Conservation (phyloP, 805 yeast species). For the Ogataea chonburiensis region DNA sequence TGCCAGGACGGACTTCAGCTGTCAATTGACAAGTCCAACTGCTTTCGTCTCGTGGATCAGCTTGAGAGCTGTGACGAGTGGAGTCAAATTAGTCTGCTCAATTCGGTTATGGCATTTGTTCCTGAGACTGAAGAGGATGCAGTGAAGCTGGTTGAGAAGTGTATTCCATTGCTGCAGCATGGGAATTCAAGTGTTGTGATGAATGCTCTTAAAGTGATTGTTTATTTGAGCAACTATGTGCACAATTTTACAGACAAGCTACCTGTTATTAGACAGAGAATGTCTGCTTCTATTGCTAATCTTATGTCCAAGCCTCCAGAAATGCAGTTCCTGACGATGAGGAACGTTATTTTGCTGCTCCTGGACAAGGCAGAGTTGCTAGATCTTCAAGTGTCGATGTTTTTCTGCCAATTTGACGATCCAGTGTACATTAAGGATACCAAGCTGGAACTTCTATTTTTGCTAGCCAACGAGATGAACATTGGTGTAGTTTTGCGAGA, state of each 20-base stretch:
- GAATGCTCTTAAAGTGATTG: constrained; percentile 68
- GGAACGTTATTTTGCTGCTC: constrained; percentile 76
- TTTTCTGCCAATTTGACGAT: constrained; percentile 81
- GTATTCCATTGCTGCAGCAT: constrained; percentile 73
- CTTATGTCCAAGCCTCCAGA: constrained; percentile 76
- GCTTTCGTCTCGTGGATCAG: constrained; percentile 40
- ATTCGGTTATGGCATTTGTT: constrained; percentile 62
- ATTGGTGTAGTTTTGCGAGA: constrained; percentile 65
- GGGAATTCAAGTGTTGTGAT: constrained; percentile 78
- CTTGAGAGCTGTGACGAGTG: constrained; percentile 58
- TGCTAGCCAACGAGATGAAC: constrained; percentile 67
- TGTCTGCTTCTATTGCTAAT: constrained; percentile 68
- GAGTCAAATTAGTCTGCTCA: constrained; percentile 68
- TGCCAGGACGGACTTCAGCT: constrained; percentile 48
- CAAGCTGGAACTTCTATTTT: constrained; percentile 80
- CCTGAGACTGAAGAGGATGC: constrained; percentile 75
- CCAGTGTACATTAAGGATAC: constrained; percentile 88
- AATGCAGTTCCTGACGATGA: constrained; percentile 73
- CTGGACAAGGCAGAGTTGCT: constrained; percentile 62
- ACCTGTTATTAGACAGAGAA: constrained; percentile 51
- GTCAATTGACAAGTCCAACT: constrained; percentile 50
- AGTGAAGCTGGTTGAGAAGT: constrained; percentile 56
- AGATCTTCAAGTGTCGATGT: constrained; percentile 68
- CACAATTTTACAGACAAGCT: constrained; percentile 52
- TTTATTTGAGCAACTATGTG: constrained; percentile 73